Evolutionary conservation across 2,329 filamentous ascomycete genomes (phyloP), one percentile per base, ranked within the genome.

Genomic region (Phyllosticta citriasiana): DNA sequence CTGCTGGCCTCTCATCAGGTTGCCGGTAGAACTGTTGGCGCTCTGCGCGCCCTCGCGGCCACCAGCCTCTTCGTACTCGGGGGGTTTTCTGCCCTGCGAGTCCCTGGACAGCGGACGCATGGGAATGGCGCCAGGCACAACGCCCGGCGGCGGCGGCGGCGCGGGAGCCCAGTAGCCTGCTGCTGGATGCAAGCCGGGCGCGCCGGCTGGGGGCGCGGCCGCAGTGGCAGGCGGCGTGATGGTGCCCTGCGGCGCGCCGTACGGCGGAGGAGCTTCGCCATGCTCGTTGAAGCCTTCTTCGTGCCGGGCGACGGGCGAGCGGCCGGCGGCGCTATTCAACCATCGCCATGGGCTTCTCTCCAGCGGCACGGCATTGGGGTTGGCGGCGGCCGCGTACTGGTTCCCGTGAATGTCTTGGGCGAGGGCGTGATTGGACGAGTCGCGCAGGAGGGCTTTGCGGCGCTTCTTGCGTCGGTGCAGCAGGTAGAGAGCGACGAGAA

Each of bases 251-350:
- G 60, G 55, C n/a, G 61, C 74, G 66, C 67, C 76, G 69, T 88
- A 88, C 0, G 85, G 83, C 55, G 85, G 85, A 57, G 85, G 85
- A 9, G 84, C 83, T 69, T 87, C 84, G 27, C 85, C 85, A 53
- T 79, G 71, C 73, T 87, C 84, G 68, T 88, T 80, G 61, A 87
- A 71, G 0, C 85, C 85, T 64, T 88, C 85, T 54, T 80, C 76
- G 12, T 66, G 66, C 30, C 69, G 66, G 8, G 66, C 30, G 22
- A 67, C 57, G 3, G 53, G 53, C 33, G 53, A 1, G 19, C 68
- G 65, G 57, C 67, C 66, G 57, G 53, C 61, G 27, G 63, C 55
- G 33, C 64, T 54, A 59, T 71, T 66, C 57, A 72, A 62, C 64
- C 70, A 68, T n/a, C 72, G 67, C 10, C 27, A 10, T 50, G 66